Percentiles rank a stretch among this genome's conserved stretches.
These are phyloP conservation scores for Aspergillus bombycis DNA, from an alignment of 2,329 filamentous ascomycete genomes.

Conservation along the genomic window DNA sequence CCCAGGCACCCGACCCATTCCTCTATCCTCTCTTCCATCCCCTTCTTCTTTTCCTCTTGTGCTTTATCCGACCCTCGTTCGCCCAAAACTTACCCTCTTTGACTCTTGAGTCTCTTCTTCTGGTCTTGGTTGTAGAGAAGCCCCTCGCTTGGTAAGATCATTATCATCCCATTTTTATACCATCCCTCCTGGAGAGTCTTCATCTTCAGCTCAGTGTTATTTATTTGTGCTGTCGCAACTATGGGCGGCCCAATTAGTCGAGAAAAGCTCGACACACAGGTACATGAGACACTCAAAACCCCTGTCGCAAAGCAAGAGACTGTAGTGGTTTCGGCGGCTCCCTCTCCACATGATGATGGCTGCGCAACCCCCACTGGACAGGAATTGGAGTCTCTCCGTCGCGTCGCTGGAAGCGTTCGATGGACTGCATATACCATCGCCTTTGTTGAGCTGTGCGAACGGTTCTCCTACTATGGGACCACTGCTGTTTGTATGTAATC, in stretches of 20 bases:
- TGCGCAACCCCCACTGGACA: constrained; percentile 35
- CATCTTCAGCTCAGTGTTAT: not conserved
- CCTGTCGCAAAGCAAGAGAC: constrained; percentile 11
- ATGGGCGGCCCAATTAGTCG: constrained; percentile 14
- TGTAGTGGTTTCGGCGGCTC: constrained; percentile 1
- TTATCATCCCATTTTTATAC: not conserved
- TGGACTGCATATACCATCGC: constrained; percentile 71
- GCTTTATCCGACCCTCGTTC: not conserved
- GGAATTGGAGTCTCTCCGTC: constrained; percentile 40
- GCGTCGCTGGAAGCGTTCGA: constrained; percentile 54
- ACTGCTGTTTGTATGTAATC: constrained; percentile 62
- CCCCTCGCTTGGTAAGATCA: not conserved
- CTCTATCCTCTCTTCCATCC: not conserved
- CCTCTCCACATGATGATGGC: constrained; percentile 4
- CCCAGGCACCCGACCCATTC: not conserved
- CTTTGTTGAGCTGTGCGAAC: constrained; percentile 74
- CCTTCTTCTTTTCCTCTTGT: not conserved
- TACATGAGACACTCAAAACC: constrained; percentile 7
- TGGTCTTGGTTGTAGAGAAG: not conserved
- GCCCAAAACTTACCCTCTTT: not conserved
- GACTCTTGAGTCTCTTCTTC: not conserved
- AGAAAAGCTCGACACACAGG: constrained; percentile 3
- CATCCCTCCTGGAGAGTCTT: not conserved
- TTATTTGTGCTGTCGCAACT: not conserved
- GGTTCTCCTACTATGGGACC: constrained; percentile 77